These are phyloP conservation scores for Porphyrellus sp. DNA, from an alignment of 1,284 basidiomycete genomes.

Conservation along the genomic window DNA sequence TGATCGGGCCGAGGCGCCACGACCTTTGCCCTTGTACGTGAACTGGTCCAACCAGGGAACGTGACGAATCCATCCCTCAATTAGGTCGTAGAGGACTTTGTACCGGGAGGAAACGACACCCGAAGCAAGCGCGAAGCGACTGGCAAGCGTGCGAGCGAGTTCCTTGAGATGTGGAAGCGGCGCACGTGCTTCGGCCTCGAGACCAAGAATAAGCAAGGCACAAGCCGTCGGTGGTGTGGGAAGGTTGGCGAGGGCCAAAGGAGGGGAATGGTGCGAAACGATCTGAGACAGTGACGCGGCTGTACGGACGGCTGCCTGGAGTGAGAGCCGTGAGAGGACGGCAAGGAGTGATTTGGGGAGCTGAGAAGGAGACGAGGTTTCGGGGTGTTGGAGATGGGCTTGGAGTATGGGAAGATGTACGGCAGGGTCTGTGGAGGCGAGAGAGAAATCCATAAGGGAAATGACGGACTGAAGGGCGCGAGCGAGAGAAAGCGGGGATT, in stretches of 20 bases:
- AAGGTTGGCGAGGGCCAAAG: conserved; percentile 37
- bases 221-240: conserved; percentile 56
- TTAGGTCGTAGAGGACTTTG: conserved; percentile 55
- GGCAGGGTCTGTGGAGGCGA: conserved; percentile 36
- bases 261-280: conserved; percentile 42
- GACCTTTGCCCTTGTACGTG: conserved; percentile 36
- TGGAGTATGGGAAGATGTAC: conserved; percentile 46
- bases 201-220: conserved; percentile 64
- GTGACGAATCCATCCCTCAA: conserved; percentile 57
- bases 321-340: conserved; percentile 41
- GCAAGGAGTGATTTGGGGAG: conserved; percentile 41
- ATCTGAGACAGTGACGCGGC: conserved; percentile 55
- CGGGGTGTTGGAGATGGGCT: conserved; percentile 42
- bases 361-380: conserved; percentile 30
- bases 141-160: conserved; percentile 54
- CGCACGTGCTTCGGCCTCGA: conserved; percentile 62
- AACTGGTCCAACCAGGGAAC: conserved; percentile 67
- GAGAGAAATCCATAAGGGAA: conserved; percentile 38
- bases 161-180: conserved; percentile 52
- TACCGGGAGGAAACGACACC: conserved; percentile 64
- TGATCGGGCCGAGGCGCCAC: conserved; percentile 43
- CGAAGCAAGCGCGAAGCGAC: conserved; percentile 47
- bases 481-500: conserved; percentile 49
- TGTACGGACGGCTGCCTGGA: conserved; percentile 48
- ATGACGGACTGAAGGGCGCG: conserved; percentile 54